phyloP scores from a whole-genome alignment of 441 rosid genomes.

The Croton laevigatus region DNA sequence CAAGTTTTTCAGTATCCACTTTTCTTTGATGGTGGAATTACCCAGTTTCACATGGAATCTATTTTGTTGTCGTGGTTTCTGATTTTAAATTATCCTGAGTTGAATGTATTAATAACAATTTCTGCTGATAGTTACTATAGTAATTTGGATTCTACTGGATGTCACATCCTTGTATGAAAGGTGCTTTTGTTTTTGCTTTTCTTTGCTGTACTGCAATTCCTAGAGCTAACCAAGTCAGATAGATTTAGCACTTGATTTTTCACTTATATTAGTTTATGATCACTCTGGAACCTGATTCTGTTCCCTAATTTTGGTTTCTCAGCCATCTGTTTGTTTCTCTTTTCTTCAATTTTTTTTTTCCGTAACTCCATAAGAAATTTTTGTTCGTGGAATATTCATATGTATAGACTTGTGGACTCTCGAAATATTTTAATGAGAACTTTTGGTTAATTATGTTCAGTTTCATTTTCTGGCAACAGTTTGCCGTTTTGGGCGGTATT shows the following conservation, averaged over 20 bases:
- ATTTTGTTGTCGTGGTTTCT: background rate
- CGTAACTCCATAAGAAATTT: too few species aligned
- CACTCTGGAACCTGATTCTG: slow-evolving; percentile 8
- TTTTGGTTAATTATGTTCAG: background rate
- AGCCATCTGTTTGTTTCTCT: too few species aligned
- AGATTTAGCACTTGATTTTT: slow-evolving; percentile 10
- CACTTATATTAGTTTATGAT: background rate
- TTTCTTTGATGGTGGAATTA: background rate
- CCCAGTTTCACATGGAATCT: background rate
- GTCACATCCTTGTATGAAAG: background rate
- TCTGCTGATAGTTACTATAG: background rate
- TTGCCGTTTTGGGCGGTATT: background rate
- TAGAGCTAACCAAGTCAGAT: background rate
- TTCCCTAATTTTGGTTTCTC: slow-evolving; percentile 6
- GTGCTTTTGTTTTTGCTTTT: background rate
- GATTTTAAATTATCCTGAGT: background rate
- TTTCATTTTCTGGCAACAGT: background rate
- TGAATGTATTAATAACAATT: background rate
- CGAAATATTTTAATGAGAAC: background rate
- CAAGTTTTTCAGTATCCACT: background rate
- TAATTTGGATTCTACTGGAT: background rate
- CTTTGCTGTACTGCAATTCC: background rate
- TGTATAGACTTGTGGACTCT: background rate
- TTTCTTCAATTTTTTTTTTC: too few species aligned
- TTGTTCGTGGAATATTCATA: background rate